Evolutionary conservation across 2,329 filamentous ascomycete genomes (phyloP).

Genomic region (Fusarium secorum): DNA sequence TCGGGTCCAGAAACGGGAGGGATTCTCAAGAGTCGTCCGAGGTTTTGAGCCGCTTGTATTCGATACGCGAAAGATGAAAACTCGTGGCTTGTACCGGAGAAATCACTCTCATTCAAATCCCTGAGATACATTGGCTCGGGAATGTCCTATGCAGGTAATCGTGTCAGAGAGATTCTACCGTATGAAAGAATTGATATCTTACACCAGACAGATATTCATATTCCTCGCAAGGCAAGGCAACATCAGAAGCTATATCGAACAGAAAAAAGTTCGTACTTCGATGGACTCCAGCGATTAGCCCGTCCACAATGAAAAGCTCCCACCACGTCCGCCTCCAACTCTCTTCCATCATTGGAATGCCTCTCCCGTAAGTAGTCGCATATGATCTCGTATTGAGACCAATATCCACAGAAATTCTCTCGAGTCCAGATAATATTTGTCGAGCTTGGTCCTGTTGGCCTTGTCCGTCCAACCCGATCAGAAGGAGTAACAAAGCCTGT

Average conservation of each 20-base stretch:
- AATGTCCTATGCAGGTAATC: conserved; percentile 55
- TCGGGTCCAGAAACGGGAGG: conserved; percentile 60
- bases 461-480: conserved; percentile 80
- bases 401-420: conserved; percentile 76
- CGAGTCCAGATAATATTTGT: conserved; percentile 71
- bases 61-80: conserved; percentile 90
- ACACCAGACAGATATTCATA: conserved; percentile 70
- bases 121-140: conserved; percentile 69
- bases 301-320: conserved; percentile 82
- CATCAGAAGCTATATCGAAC: conserved; percentile 71
- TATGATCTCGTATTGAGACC: conserved; percentile 77
- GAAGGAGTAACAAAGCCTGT: conserved; percentile 79
- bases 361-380: conserved; percentile 68
- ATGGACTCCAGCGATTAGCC: conserved; percentile 83
- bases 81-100: conserved; percentile 70
- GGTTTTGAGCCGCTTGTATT: conserved; percentile 79
- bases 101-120: conserved; percentile 80
- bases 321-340: conserved; percentile 92
- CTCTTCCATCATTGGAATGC: conserved; percentile 76
- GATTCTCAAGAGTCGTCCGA: conserved; percentile 76
- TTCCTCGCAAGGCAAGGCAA: conserved; percentile 83
- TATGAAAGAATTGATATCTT: conserved; percentile 40
- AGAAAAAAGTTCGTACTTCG: conserved; percentile 74
- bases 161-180: conserved; percentile 17
- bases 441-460: conserved; percentile 75